Evolutionary conservation across 228 moss, liverwort and hornwort genomes (phyloP).

Genomic region (Sphagnum fallax): DNA sequence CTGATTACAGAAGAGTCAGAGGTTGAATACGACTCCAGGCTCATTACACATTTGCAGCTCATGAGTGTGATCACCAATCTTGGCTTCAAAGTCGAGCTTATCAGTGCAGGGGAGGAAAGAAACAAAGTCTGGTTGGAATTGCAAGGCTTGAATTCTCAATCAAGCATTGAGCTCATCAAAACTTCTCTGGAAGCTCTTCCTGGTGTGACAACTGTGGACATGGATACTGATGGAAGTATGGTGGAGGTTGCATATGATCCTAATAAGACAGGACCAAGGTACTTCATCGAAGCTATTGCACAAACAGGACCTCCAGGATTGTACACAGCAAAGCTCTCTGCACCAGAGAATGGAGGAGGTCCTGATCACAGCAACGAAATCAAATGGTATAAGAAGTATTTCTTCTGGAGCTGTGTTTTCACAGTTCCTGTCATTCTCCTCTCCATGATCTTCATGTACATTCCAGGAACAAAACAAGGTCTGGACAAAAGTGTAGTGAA

Average conservation of each 20-base stretch:
- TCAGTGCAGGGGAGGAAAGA: slow-evolving; percentile 78
- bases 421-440: slow-evolving; percentile 81
- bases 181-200: slow-evolving; percentile 58
- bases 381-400: slow-evolving; percentile 41
- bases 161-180: slow-evolving; percentile 56
- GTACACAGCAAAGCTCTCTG: slow-evolving; percentile 55
- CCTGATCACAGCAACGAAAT: slow-evolving; percentile 71
- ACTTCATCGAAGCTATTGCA: slow-evolving; percentile 79
- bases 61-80: slow-evolving; percentile 59
- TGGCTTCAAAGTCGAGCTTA: slow-evolving; percentile 71
- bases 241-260: slow-evolving; percentile 75
- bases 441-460: slow-evolving; percentile 86
- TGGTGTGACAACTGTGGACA: slow-evolving; percentile 74
- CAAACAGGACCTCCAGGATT: slow-evolving; percentile 38
- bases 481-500: slow-evolving; percentile 63
- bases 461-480: slow-evolving; percentile 56
- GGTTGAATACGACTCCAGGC: slow-evolving; percentile 62
- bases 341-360: slow-evolving; percentile 42
- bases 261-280: slow-evolving; percentile 71
- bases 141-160: slow-evolving; percentile 40
- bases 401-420: slow-evolving; percentile 91
- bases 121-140: slow-evolving; percentile 71
- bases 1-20: slow-evolving; percentile 85
- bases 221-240: slow-evolving; percentile 41
- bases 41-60: slow-evolving; percentile 30